These are phyloP conservation scores for Russula foetens DNA, from an alignment of 768 basidiomycete species.

Conservation along the genomic window DNA sequence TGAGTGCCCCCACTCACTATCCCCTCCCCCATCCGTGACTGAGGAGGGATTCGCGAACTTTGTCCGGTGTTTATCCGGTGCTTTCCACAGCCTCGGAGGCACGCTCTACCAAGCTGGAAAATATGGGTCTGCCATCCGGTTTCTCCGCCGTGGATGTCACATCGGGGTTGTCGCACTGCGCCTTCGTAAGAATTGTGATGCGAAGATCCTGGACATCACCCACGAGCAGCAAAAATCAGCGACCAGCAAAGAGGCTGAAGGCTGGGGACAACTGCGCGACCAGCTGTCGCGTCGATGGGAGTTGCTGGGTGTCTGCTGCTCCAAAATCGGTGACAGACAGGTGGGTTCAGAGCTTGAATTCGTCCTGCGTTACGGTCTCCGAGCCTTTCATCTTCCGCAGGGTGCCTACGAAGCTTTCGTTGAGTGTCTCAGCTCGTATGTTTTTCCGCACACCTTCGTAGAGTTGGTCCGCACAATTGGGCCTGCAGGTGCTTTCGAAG, in stretches of 20 bases:
- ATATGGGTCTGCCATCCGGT: slow-evolving; percentile 57
- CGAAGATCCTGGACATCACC: slow-evolving; percentile 17
- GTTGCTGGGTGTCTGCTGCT: slow-evolving; percentile 68
- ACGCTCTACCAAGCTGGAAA: slow-evolving; percentile 58
- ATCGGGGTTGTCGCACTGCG: slow-evolving; percentile 43
- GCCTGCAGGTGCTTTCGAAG: slow-evolving; percentile 31
- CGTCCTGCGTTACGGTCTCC: neutral
- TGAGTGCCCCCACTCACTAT: neutral
- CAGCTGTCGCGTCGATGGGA: slow-evolving; percentile 73
- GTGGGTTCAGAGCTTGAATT: slow-evolving; percentile 33
- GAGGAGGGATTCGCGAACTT: slow-evolving; percentile 37
- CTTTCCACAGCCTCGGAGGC: slow-evolving; percentile 61
- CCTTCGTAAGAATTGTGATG: slow-evolving; percentile 7
- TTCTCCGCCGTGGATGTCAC: slow-evolving; percentile 52
- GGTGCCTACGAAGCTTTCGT: slow-evolving; percentile 49
- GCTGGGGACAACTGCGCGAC: slow-evolving; percentile 53
- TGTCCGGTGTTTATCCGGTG: slow-evolving; percentile 61
- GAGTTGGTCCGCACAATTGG: slow-evolving; percentile 16
- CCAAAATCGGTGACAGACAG: slow-evolving; percentile 69
- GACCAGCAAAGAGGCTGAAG: slow-evolving; percentile 26
- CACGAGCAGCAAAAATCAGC: slow-evolving; percentile 22
- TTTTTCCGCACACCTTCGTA: slow-evolving; percentile 20
- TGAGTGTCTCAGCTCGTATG: slow-evolving; percentile 26
- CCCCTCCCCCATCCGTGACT: neutral
- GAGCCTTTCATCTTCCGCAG: slow-evolving; percentile 29